Conservation (phyloP, 2,329 filamentous ascomycete species). For the Cladosporium sp. region DNA sequence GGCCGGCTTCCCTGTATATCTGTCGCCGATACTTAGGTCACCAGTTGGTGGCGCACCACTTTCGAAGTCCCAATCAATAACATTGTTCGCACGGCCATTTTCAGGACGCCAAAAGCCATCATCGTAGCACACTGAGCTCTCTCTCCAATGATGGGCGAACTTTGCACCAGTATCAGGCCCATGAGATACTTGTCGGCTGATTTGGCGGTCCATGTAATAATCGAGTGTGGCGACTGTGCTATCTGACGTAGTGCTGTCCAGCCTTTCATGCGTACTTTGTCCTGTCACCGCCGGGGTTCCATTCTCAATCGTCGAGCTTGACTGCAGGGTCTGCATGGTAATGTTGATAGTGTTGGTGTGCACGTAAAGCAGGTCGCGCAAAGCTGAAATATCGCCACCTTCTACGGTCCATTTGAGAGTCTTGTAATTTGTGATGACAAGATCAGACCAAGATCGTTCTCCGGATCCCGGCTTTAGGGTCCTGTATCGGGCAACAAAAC, state of each 20-base stretch:
- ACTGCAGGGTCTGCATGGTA: constrained; percentile 47
- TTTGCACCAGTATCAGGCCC: neutral
- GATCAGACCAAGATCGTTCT: constrained; percentile 48
- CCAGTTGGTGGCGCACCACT: constrained; percentile 27
- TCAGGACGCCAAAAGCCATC: neutral
- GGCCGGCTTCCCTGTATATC: neutral
- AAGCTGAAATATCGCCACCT: constrained; percentile 44
- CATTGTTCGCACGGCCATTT: neutral
- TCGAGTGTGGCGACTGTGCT: constrained; percentile 27
- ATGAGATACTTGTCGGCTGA: neutral
- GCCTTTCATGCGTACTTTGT: constrained; percentile 10
- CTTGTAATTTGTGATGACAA: constrained; percentile 46
- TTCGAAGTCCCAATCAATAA: constrained; percentile 31
- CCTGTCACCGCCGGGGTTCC: constrained; percentile 28
- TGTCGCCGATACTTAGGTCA: constrained; percentile 25
- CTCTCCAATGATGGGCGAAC: neutral
- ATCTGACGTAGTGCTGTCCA: constrained; percentile 24
- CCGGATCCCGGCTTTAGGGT: constrained; percentile 46
- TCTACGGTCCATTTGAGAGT: constrained; percentile 51
- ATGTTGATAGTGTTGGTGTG: constrained; percentile 45
- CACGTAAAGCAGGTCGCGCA: constrained; percentile 46
- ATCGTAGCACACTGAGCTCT: neutral
- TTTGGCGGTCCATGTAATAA: neutral
- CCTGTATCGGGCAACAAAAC: constrained; percentile 49
- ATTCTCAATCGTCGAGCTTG: constrained; percentile 39